Evolutionary conservation across 495 filamentous ascomycete genomes (phyloP).

Genomic region (Podospora pseudoanserina): DNA sequence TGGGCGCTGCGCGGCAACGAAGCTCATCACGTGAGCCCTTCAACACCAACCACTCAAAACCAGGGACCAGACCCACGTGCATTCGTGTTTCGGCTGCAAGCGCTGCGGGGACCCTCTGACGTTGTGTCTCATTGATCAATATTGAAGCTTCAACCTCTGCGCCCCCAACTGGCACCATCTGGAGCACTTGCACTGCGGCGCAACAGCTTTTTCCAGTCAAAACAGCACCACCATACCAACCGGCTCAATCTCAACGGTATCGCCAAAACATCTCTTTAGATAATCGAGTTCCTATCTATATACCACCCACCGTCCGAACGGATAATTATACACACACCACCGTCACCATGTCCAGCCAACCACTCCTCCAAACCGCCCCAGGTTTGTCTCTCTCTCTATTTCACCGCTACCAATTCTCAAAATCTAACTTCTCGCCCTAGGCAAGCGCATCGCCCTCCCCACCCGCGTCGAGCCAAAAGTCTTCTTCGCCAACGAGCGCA

Average conservation of each 20-base stretch:
- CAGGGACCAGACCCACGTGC: conserved; percentile 22
- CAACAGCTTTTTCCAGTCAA: neutral
- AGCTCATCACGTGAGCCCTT: neutral
- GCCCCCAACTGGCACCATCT: conserved; percentile 18
- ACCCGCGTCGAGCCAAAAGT: conserved; percentile 98
- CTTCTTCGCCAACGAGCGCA: conserved; percentile 99
- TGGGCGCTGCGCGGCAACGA: neutral
- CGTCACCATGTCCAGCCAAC: conserved; percentile 82
- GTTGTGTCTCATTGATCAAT: conserved; percentile 32
- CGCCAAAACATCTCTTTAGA: neutral
- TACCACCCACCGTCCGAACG: neutral
- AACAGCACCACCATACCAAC: conserved; percentile 6
- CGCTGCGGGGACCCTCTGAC: conserved; percentile 3
- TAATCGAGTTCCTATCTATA: neutral
- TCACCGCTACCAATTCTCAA: neutral
- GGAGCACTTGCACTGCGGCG: conserved; percentile 16
- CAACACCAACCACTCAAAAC: conserved; percentile 18
- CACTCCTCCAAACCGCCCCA: conserved; percentile 85
- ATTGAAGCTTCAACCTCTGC: conserved; percentile 21
- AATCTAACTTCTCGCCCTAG: conserved; percentile 38
- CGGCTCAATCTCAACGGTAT: neutral
- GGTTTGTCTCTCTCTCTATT: conserved; percentile 44
- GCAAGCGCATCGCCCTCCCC: conserved; percentile 97
- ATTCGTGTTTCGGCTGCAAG: neutral
- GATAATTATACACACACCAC: conserved; percentile 7